A percentile compares a stretch with the other conserved stretches of the same genome.
phyloP scores from a whole-genome alignment of 768 basidiomycete species.

The Pholiota conissans region DNA sequence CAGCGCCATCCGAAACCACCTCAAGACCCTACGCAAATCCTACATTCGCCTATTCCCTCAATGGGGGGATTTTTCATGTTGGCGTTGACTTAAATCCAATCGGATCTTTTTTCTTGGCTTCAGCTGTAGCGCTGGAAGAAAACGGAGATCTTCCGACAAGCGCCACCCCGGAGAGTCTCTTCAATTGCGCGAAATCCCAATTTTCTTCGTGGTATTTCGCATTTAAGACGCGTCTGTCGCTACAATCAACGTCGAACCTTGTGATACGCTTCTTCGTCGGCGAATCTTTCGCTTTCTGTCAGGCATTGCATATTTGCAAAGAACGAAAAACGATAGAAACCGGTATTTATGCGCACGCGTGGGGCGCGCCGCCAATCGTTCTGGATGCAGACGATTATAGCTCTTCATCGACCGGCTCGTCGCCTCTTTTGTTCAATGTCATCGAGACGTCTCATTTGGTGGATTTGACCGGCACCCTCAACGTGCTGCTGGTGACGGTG shows the following conservation, averaged over 20 bases:
- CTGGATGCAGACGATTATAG: conserved; percentile 34
- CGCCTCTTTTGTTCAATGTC: conserved; percentile 40
- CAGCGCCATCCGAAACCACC: conserved; percentile 11
- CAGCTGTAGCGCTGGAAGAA: conserved; percentile 23
- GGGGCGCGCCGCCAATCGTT: conserved; percentile 32
- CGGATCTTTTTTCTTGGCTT: conserved; percentile 39
- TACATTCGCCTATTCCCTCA: conserved; percentile 41
- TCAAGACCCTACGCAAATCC: conserved; percentile 40
- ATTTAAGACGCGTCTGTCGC: conserved; percentile 22
- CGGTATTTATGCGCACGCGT: conserved; percentile 31
- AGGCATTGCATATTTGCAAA: conserved; percentile 28
- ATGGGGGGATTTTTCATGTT: conserved; percentile 36
- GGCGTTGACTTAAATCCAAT: conserved; percentile 48
- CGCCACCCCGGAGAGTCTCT: conserved; percentile 19
- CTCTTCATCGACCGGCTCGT: conserved; percentile 3
- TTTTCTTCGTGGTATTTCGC: conserved; percentile 33
- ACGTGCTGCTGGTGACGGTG: conserved; percentile 35
- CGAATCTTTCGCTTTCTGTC: conserved; percentile 39
- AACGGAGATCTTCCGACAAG: not conserved
- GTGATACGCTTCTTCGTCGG: conserved; percentile 41
- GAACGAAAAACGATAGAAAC: conserved; percentile 19
- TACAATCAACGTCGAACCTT: conserved; percentile 8
- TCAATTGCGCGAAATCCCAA: conserved; percentile 29
- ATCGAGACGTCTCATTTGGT: conserved; percentile 52
- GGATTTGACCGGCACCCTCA: conserved; percentile 51